Percentiles rank a stretch among this genome's conserved stretches.
Conservation (phyloP, 2,329 filamentous ascomycete species). For the Grosmannia clavigera region DNA sequence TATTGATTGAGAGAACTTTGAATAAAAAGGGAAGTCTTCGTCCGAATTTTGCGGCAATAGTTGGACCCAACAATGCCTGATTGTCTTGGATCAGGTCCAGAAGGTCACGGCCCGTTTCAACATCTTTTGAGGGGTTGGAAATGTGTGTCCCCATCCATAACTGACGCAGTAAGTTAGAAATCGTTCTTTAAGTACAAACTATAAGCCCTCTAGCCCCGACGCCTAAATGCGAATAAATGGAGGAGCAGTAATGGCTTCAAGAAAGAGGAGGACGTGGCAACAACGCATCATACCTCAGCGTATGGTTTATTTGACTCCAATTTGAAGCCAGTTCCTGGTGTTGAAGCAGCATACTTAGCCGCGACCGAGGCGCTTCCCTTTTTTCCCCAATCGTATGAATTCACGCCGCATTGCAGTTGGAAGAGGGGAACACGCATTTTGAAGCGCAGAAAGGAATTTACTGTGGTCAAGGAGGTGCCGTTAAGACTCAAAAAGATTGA, state of each 20-base stretch:
- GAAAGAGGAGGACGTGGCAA: not conserved
- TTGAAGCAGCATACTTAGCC: conserved; percentile 79
- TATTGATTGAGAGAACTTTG: conserved; percentile 93
- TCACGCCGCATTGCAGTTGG: conserved; percentile 81
- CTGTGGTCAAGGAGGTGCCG: not conserved
- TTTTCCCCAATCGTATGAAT: conserved; percentile 99
- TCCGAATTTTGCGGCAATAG: conserved; percentile 63
- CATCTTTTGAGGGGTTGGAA: conserved; percentile 84
- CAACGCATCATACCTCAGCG: conserved; percentile 56
- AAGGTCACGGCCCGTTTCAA: conserved; percentile 71
- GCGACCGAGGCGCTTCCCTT: conserved; percentile 76
- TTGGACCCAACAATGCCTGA: conserved; percentile 62
- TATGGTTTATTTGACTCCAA: conserved; percentile 86
- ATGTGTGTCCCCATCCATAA: conserved; percentile 99
- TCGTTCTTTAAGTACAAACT: not conserved
- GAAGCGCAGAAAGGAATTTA: not conserved
- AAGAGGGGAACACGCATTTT: conserved; percentile 67
- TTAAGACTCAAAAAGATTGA: not conserved
- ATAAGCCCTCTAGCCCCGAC: too few relatives aligned
- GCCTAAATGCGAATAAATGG: not conserved
- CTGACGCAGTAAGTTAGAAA: conserved; percentile 29
- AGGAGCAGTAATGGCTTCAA: not conserved
- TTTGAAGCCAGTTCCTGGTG: conserved; percentile 58
- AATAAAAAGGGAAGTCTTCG: conserved; percentile 88
- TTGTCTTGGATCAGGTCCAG: conserved; percentile 84